Conservation (phyloP, 1,284 basidiomycete genomes). For the Tilletia setariae region DNA sequence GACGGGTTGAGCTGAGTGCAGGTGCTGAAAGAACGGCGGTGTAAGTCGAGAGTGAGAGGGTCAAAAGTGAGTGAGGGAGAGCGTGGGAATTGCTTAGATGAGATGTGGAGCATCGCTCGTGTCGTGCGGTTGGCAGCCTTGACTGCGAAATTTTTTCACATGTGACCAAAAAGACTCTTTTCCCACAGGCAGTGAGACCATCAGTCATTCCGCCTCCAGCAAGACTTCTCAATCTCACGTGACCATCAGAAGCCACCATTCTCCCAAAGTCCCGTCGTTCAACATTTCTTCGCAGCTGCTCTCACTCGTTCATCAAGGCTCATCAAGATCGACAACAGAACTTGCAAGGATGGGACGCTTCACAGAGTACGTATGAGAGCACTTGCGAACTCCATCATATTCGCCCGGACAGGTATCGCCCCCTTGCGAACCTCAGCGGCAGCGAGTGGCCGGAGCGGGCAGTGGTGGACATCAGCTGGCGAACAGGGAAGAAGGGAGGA, state of each 20-base stretch:
- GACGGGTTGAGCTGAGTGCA: neutral
- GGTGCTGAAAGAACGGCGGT: neutral
- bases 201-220: neutral
- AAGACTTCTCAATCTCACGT: neutral
- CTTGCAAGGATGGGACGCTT: conserved; percentile 15
- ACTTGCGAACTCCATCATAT: neutral
- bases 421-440: neutral
- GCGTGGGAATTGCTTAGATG: neutral
- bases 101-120: neutral
- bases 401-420: neutral
- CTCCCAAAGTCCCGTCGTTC: neutral
- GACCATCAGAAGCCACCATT: neutral
- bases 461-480: neutral
- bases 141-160: conserved; percentile 5
- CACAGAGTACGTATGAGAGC: conserved; percentile 7
- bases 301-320: neutral
- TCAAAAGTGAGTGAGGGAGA: neutral
- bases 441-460: neutral
- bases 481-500: too few relatives aligned
- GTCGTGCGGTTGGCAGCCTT: neutral
- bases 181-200: neutral
- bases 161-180: too few relatives aligned
- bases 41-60: neutral
- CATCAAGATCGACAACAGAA: conserved; percentile 7
- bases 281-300: conserved; percentile 3